phyloP scores from a whole-genome alignment of 2,329 filamentous ascomycete genomes.

The Canariomyces notabilis region DNA sequence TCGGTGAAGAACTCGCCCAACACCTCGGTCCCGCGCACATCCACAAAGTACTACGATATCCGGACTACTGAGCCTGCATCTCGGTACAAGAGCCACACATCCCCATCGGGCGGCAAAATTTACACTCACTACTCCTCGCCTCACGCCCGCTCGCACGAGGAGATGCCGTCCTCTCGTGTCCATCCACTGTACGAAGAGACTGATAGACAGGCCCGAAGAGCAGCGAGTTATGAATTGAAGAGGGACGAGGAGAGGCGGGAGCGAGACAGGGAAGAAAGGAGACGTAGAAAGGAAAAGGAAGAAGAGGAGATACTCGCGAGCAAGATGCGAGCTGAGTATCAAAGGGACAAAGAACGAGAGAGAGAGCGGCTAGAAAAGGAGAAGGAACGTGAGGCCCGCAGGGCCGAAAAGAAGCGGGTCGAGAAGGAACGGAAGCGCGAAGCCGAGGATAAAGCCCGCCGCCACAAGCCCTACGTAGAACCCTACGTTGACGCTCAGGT shows the following conservation, averaged over 20 bases:
- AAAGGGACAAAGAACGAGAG: conserved; percentile 32
- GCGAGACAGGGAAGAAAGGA: conserved; percentile 29
- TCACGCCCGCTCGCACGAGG: conserved; percentile 45
- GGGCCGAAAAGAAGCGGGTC: conserved; percentile 31
- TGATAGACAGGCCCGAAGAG: conserved; percentile 22
- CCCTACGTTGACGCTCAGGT: conserved; percentile 12
- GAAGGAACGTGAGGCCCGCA: conserved; percentile 29
- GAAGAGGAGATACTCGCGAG: conserved; percentile 25
- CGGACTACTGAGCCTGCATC: conserved; percentile 46
- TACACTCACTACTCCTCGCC: conserved; percentile 34
- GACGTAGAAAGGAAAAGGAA: conserved; percentile 29
- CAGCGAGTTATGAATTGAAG: conserved; percentile 36
- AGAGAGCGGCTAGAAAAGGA: conserved; percentile 30
- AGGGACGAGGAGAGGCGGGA: conserved; percentile 35
- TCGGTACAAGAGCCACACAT: conserved; percentile 34
- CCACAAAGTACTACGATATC: conserved; percentile 42
- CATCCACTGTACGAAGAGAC: conserved; percentile 39
- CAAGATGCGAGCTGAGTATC: conserved; percentile 20
- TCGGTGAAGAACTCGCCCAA: conserved; percentile 37
- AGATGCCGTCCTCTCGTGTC: conserved; percentile 30
- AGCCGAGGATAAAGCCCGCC: conserved; percentile 28
- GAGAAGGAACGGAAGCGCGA: conserved; percentile 28
- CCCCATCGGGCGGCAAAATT: conserved; percentile 29
- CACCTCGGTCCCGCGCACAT: conserved; percentile 40
- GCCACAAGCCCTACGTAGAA: conserved; percentile 27